phyloP scores from a whole-genome alignment of 352 stramenopile species.

The Phytophthora citrophthora region DNA sequence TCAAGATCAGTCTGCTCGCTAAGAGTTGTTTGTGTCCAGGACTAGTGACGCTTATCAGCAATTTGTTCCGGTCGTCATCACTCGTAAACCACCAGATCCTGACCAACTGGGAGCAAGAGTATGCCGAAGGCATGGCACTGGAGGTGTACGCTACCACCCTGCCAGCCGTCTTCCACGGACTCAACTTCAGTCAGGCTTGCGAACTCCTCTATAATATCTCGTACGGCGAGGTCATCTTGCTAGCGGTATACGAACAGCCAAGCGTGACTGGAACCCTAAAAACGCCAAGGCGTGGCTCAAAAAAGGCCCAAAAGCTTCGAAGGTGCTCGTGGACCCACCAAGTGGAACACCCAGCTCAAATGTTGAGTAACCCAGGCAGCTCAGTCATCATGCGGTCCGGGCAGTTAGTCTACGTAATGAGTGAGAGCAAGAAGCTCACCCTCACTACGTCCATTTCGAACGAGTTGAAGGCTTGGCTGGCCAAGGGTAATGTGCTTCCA shows the following conservation, averaged over 20 bases:
- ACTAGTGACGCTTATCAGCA: constrained; percentile 66
- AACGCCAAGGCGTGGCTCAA: background rate
- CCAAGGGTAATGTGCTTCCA: constrained; percentile 46
- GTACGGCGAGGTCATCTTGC: constrained; percentile 62
- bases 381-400: constrained; percentile 46
- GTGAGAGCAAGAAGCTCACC: constrained; percentile 68
- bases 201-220: constrained; percentile 64
- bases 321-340: constrained; percentile 26
- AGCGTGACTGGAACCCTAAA: background rate
- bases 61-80: constrained; percentile 59
- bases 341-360: constrained; percentile 22
- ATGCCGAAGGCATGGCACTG: constrained; percentile 57
- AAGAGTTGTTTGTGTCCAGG: constrained; percentile 71
- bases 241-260: constrained; percentile 49
- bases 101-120: constrained; percentile 55
- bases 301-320: constrained; percentile 22
- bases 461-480: constrained; percentile 53
- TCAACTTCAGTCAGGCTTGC: constrained; percentile 62
- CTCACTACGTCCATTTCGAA: constrained; percentile 49
- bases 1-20: constrained; percentile 68
- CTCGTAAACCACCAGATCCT: constrained; percentile 31
- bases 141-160: constrained; percentile 66
- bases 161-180: constrained; percentile 46
- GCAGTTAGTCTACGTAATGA: constrained; percentile 73
- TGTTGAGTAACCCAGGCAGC: constrained; percentile 61